Evolutionary conservation across 768 basidiomycete genomes (phyloP), one percentile per base, ranked within the genome.

Genomic region (Suillus subaureus): DNA sequence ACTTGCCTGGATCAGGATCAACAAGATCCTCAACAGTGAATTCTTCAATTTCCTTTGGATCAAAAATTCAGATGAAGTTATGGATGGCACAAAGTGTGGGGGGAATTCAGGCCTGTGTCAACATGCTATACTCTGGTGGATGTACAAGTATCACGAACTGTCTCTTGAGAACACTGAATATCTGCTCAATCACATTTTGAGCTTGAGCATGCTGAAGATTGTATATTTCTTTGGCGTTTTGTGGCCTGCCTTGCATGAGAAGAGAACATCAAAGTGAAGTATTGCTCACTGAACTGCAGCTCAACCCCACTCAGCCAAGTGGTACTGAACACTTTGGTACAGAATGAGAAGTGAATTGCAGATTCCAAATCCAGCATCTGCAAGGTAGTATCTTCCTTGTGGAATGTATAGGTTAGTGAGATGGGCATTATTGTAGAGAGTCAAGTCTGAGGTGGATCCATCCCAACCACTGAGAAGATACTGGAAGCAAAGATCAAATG

Each of bases 161-260:
- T 21, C 61, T 51, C 62, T 74, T 74, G 45, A 72, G 13, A 33
- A 74, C 62, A 18, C 73, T 60, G 57, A 74, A 74, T 13, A 72
- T 69, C 23, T 49, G 66, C 56, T 74, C 66, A 16, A 73, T 43
- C 18, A 67, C 68, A 68, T 74, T 74, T 23, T 61, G 60, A 28
- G 65, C 65, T 43, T 62, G 51, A 12, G 74, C 63, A 60, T 75
- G 74, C 15, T 64, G 67, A n/a, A 75, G 67, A 60, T 74, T 75
- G 45, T 66, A 74, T 13, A 74, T 60, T 52, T 73, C 72, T 58
- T 69, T 45, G 6, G 31, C 4, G 55, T 68, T 71, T 49, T 45
- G 28, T 16, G 72, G 72, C 43, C 72, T 73, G 23, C 23, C 47
- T 23, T 49, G n/a, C 23, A 23, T 49, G 47, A 49, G 47, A 49